Conservation (phyloP, 495 filamentous ascomycete species). For the Aspergillus cavernicola region DNA sequence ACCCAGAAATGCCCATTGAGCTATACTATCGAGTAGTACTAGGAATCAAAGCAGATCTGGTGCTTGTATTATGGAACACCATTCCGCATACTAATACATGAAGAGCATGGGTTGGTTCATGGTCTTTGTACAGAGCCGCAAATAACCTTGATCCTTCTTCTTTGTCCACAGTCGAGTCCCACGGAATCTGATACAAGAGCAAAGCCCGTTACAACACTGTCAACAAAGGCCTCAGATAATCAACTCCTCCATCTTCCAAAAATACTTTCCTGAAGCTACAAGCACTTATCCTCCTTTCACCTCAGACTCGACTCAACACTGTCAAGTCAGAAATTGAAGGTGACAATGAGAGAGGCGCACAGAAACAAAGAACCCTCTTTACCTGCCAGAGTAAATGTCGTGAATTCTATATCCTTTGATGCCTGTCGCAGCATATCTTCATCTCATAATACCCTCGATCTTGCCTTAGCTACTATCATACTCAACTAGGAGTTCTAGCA, state of each 20-base stretch:
- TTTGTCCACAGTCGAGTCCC: not conserved
- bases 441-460: not conserved
- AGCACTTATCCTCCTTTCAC: not conserved
- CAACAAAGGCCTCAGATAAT: not conserved
- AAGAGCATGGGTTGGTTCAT: too few relatives aligned
- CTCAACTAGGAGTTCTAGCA: not conserved
- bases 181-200: not conserved
- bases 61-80: too few relatives aligned
- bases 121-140: not conserved
- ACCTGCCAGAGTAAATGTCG: not conserved
- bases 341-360: not conserved
- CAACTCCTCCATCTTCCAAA: not conserved
- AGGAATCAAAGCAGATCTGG: too few relatives aligned
- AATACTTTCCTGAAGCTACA: not conserved
- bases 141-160: not conserved
- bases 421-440: not conserved
- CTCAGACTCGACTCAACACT: not conserved
- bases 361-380: not conserved
- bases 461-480: not conserved
- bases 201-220: not conserved
- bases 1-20: too few relatives aligned
- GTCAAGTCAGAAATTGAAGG: not conserved
- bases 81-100: too few relatives aligned
- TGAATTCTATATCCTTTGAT: not conserved
- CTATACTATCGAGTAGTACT: too few relatives aligned